These are phyloP conservation scores for Cyclotella sp. DNA, from an alignment of 108 stramenopile species.

Conservation along the genomic window DNA sequence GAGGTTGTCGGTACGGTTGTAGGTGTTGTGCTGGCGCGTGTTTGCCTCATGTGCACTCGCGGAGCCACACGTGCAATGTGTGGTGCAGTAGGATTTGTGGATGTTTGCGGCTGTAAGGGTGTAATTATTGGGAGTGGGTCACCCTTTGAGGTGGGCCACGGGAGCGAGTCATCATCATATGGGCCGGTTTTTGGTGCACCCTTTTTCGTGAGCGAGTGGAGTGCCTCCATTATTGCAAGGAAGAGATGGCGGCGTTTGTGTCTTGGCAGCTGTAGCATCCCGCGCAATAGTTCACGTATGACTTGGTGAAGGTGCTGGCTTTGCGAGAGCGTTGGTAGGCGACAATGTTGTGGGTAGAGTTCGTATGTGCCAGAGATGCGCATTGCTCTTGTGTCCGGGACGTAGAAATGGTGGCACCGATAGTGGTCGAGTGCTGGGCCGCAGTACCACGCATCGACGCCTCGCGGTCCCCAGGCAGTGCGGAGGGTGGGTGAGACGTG, in stretches of 20 bases:
- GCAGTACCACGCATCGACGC: conserved; percentile 56
- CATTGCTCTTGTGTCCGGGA: conserved; percentile 24
- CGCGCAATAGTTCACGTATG: background rate
- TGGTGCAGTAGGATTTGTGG: conserved; percentile 2
- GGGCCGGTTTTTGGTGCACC: background rate
- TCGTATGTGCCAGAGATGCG: conserved; percentile 46
- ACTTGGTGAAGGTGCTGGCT: background rate
- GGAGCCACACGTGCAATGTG: background rate
- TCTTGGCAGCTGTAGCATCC: background rate
- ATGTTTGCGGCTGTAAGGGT: no score
- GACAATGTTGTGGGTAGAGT: conserved; percentile 14
- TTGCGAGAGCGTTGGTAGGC: conserved; percentile 27
- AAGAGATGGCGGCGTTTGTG: background rate
- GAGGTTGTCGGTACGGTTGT: background rate
- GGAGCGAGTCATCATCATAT: background rate
- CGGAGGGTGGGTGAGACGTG: conserved; percentile 13
- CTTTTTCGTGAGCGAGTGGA: background rate
- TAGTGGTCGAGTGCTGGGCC: no score
- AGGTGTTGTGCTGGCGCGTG: background rate
- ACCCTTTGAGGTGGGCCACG: conserved; percentile 4
- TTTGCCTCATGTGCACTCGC: background rate
- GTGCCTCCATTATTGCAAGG: background rate
- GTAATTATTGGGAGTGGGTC: background rate
- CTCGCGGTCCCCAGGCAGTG: conserved; percentile 46
- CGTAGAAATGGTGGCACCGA: conserved; percentile 41